Conservation (phyloP, 1,139 yeast species). For the Suhomyces taliae region DNA sequence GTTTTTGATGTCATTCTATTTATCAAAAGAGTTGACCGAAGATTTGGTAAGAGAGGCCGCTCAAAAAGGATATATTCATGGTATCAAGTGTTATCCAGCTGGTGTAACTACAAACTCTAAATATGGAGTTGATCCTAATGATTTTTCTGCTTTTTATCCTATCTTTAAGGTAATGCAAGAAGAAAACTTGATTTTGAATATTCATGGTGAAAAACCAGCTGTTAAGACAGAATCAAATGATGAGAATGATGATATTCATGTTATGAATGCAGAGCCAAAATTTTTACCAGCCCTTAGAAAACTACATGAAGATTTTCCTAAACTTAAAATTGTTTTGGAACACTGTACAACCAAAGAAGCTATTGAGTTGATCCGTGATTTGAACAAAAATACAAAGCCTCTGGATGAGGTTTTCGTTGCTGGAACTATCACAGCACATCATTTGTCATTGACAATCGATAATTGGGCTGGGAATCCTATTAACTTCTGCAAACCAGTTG, state of each 20-base stretch:
- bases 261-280: constrained; percentile 89
- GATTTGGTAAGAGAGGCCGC: constrained; percentile 82
- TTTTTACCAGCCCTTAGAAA: constrained; percentile 88
- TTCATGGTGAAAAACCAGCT: constrained; percentile 95
- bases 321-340: constrained; percentile 82
- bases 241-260: constrained; percentile 62
- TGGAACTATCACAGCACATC: constrained; percentile 96
- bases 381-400: constrained; percentile 55
- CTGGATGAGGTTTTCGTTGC: constrained; percentile 61
- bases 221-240: constrained; percentile 28
- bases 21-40: constrained; percentile 78
- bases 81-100: constrained; percentile 95
- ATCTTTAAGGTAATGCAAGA: constrained; percentile 85
- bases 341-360: constrained; percentile 95
- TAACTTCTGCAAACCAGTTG: constrained; percentile 96
- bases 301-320: constrained; percentile 81
- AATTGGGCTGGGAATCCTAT: constrained; percentile 97
- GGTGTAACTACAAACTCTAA: constrained; percentile 96
- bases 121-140: constrained; percentile 93
- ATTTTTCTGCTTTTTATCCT: constrained; percentile 84
- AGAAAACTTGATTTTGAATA: constrained; percentile 71
- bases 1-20: constrained; percentile 86
- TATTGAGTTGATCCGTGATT: constrained; percentile 66
- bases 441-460: constrained; percentile 82
- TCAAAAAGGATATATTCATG: constrained; percentile 66